Evolutionary conservation across 176 grass and related monocot species (phyloP), one percentile per base, ranked within the genome.

Genomic region (Aechmea fasciata): DNA sequence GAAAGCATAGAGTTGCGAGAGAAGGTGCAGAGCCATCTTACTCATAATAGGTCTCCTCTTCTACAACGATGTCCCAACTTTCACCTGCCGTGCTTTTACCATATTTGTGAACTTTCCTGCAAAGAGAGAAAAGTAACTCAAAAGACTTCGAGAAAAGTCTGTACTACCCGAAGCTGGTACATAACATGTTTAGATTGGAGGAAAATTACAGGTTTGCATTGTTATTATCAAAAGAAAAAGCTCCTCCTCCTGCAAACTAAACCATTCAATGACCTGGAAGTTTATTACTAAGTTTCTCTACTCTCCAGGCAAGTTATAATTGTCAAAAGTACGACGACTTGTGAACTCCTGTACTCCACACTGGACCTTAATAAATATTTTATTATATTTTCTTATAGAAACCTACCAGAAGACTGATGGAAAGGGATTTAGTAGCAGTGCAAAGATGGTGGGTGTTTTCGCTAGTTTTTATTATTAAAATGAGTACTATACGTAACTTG

Each of bases 51-150:
- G 94, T 99, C 51, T 99, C 94, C 68, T 93, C 89, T 3, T 99
- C 82, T 0, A 93, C 94, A 1, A 90, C 54, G 25, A 92, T 77
- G 73, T 99, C 94, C 94, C 94, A 99, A 55, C 84, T 99, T 75
- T 99, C 94, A 12, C 79, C 84, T 9, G 94, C 87, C 3, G 94
- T 99, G 66, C 94, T 99, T 72, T 99, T 99, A 6, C 94, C 89
- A 22, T 99, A 99, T 54, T 99, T 99, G 10, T 99, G 94, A 14
- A 99, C 94, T 87, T 99, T 87, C 52, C 94, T 99, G 84, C 28
- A 80, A 65, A 68, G 2, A 77, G 10, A 13, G 75, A 11, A 25
- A 26, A 63, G 17, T 19, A 0, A 20, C 9, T 18, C 0, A 7
- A 18, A 59, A 59, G 19, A 59, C 54, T 5, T 10, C 15, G 54